Conservation (phyloP, 768 basidiomycete species). For the Pleurotus ostreatus region DNA sequence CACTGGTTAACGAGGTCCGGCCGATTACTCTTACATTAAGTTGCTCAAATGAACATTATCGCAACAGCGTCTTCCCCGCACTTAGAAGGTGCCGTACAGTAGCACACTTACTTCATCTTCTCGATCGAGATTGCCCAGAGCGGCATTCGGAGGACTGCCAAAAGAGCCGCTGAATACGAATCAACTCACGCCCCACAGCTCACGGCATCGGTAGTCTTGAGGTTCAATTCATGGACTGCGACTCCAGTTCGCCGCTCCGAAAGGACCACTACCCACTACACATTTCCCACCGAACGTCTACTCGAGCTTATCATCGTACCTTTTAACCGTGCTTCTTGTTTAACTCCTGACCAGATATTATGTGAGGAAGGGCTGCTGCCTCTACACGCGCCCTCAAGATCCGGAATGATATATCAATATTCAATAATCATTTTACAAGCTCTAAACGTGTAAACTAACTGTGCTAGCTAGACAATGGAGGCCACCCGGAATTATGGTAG, state of each 20-base stretch:
- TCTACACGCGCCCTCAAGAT: too few relatives aligned
- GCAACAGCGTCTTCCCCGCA: background rate
- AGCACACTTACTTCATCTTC: background rate
- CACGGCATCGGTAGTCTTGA: background rate
- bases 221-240: background rate
- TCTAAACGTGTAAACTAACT: background rate
- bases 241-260: background rate
- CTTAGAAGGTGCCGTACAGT: background rate
- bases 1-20: background rate
- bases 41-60: background rate
- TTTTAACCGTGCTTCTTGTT: background rate
- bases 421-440: background rate
- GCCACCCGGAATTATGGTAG: background rate
- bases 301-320: background rate
- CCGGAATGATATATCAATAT: too few relatives aligned
- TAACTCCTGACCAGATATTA: background rate
- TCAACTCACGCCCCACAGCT: background rate
- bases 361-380: too few relatives aligned
- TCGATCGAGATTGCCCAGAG: background rate
- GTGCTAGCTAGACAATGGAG: background rate
- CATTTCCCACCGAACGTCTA: background rate
- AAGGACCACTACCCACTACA: background rate
- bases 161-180: background rate
- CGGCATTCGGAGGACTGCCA: background rate
- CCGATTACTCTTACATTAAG: background rate